These are phyloP conservation scores for Solanum boliviense DNA, from an alignment of 257 asterid species.

Conservation along the genomic window DNA sequence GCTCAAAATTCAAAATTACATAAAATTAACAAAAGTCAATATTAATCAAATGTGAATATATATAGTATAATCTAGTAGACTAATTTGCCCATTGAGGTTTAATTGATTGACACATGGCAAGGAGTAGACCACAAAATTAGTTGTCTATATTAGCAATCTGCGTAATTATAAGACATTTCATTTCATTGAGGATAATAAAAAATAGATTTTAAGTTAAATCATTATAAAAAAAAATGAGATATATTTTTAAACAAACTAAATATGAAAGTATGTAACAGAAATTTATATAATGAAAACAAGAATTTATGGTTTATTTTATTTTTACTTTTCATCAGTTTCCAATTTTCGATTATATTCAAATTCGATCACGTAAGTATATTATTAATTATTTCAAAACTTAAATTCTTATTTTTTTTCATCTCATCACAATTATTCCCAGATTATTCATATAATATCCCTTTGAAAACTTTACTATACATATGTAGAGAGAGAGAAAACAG, in stretches of 20 bases:
- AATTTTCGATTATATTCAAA: neutral
- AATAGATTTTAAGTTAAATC: neutral
- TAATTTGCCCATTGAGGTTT: neutral
- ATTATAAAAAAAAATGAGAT: no score
- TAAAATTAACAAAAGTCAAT: neutral
- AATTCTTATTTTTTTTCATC: neutral
- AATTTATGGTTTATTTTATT: no score
- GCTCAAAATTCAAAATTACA: neutral
- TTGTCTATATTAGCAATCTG: neutral
- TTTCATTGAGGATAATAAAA: no score
- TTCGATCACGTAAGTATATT: neutral
- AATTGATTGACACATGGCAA: neutral
- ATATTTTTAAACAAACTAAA: no score
- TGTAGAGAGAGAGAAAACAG: neutral
- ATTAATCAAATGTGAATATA: neutral
- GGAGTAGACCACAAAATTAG: neutral
- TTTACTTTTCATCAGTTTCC: neutral
- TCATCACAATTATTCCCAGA: neutral
- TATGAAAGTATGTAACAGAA: no score
- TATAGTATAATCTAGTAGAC: neutral
- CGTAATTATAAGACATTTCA: neutral
- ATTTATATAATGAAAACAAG: no score
- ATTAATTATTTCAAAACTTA: neutral
- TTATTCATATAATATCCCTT: neutral
- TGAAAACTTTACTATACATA: neutral